Evolutionary conservation across 257 asterid species (phyloP).

Genomic region (Gynochthodes officinalis): DNA sequence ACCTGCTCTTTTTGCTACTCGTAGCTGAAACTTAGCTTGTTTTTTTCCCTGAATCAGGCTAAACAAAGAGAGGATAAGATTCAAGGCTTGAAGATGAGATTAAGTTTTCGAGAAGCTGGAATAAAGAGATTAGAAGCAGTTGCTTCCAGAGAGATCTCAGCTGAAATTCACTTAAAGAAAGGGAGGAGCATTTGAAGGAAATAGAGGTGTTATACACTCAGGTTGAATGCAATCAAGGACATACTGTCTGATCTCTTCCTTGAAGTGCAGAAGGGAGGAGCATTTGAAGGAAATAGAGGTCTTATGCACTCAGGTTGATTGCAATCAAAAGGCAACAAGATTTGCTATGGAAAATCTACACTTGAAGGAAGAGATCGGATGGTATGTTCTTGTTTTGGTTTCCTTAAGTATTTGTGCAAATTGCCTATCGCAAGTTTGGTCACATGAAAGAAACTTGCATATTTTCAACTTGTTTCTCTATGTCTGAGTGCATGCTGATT

Average conservation of each 20-base stretch:
- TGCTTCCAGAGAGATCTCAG: conserved; percentile 89
- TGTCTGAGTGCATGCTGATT: background rate
- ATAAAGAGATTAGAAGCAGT: conserved; percentile 85
- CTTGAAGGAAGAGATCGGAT: conserved; percentile 87
- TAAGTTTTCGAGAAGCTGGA: conserved; percentile 86
- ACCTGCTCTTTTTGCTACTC: background rate
- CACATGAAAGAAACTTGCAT: background rate
- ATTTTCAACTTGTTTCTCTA: background rate
- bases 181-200: too few species aligned
- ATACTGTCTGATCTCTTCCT: too few species aligned
- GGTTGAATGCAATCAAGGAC: too few species aligned
- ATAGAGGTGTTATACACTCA: too few species aligned
- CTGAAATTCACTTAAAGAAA: conserved; percentile 82
- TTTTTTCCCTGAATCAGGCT: conserved; percentile 46
- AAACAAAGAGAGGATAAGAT: conserved; percentile 97
- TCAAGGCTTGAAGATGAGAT: conserved; percentile 76
- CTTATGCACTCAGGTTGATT: conserved; percentile 75
- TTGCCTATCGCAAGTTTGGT: background rate
- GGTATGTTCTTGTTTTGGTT: conserved; percentile 37
- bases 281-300: conserved; percentile 82
- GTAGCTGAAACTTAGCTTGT: background rate
- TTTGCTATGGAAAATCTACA: conserved; percentile 97
- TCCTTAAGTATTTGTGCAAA: background rate
- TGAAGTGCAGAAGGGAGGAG: conserved; percentile 87
- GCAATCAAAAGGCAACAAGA: conserved; percentile 85